Percentiles rank a stretch among this genome's conserved stretches.
phyloP scores from a whole-genome alignment of 768 basidiomycete species.

The Trametes cubensis region DNA sequence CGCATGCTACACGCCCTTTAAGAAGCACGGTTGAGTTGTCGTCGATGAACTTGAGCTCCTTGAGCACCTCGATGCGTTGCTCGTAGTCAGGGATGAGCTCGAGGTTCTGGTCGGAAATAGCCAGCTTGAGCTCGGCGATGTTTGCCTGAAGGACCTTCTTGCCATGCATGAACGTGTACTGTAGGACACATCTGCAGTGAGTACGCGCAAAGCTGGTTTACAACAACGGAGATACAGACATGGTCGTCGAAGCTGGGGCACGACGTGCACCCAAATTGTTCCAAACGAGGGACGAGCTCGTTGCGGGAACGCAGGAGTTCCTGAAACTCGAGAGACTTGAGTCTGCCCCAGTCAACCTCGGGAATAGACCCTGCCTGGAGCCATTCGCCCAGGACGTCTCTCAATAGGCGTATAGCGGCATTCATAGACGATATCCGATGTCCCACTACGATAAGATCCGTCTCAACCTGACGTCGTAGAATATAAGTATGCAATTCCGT shows the following conservation, averaged over 20 bases:
- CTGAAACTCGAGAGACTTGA: conserved; percentile 90
- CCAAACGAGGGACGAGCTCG: conserved; percentile 46
- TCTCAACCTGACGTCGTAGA: conserved; percentile 58
- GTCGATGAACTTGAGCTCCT: conserved; percentile 91
- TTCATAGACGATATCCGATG: conserved; percentile 65
- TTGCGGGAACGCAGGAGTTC: conserved; percentile 70
- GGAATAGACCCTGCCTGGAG: conserved; percentile 46
- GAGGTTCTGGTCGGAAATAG: conserved; percentile 94
- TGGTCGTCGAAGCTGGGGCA: conserved; percentile 76
- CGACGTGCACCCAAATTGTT: conserved; percentile 49
- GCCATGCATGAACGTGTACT: conserved; percentile 81
- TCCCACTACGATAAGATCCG: conserved; percentile 65
- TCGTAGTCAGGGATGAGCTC: conserved; percentile 98
- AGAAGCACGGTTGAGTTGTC: conserved; percentile 93
- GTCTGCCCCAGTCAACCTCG: conserved; percentile 83
- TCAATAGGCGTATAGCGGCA: conserved; percentile 55
- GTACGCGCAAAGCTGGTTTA: neutral
- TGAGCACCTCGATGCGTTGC: conserved; percentile 86
- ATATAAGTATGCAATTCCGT: neutral
- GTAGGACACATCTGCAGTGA: conserved; percentile 7
- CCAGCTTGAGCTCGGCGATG: conserved; percentile 77
- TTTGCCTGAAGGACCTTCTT: conserved; percentile 73
- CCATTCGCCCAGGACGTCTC: conserved; percentile 61
- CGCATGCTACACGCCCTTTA: conserved; percentile 97
- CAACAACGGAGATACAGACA: conserved; percentile 46